Evolutionary conservation across 371 early-diverging fungal species (phyloP).

Genomic region (Sporodiniella umbellata): DNA sequence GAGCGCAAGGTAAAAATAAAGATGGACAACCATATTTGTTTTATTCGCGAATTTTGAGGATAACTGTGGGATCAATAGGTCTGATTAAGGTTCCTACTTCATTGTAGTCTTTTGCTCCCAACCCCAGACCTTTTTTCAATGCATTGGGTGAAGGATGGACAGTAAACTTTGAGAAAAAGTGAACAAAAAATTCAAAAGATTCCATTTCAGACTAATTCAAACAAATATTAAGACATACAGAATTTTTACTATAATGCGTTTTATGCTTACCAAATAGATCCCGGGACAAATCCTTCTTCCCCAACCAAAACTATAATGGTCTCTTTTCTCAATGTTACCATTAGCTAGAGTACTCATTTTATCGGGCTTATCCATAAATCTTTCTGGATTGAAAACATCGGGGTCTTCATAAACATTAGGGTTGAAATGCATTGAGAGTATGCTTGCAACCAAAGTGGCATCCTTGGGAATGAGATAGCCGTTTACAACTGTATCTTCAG

Average conservation of each 20-base stretch:
- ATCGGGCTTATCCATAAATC: constrained; percentile 3
- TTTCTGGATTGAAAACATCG: constrained; percentile 4
- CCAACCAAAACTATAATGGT: constrained; percentile 6
- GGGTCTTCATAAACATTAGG: constrained; percentile 1
- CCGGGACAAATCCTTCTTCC: constrained; percentile 13
- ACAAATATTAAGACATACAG: too few relatives aligned
- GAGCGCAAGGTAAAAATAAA: too few relatives aligned
- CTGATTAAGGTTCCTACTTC: too few relatives aligned
- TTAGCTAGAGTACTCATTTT: constrained; percentile 1
- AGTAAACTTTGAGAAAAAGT: constrained; percentile 2
- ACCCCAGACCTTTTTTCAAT: too few relatives aligned
- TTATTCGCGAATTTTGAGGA: too few relatives aligned
- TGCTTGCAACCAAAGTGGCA: background rate
- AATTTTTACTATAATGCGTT: too few relatives aligned
- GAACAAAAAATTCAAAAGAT: constrained; percentile 6
- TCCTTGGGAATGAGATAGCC: constrained; percentile 10
- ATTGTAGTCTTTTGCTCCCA: too few relatives aligned
- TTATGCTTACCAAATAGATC: constrained; percentile 7
- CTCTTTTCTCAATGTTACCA: constrained; percentile 1
- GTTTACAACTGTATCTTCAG: constrained; percentile 17
- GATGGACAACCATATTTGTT: too few relatives aligned
- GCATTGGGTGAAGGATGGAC: constrained; percentile 1
- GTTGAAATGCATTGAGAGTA: constrained; percentile 3
- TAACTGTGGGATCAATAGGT: too few relatives aligned
- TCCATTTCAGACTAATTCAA: constrained; percentile 10